Conservation (phyloP, 2,329 filamentous ascomycete genomes). For the Colletotrichum siamense region DNA sequence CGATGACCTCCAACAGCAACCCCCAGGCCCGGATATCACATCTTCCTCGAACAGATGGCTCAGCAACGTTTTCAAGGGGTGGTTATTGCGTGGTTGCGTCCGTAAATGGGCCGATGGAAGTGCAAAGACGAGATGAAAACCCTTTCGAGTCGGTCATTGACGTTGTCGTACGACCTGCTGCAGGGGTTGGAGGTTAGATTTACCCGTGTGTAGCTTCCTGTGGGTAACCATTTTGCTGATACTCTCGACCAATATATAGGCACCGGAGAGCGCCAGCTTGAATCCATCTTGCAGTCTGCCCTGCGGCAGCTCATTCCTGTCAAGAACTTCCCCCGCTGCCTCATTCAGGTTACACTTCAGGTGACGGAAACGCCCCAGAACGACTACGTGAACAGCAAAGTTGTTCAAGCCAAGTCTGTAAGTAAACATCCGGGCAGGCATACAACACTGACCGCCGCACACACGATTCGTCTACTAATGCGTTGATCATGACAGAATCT, state of each 20-base stretch:
- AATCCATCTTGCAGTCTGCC: conserved; percentile 75
- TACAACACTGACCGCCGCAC: background rate
- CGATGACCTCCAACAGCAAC: conserved; percentile 32
- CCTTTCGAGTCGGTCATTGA: conserved; percentile 91
- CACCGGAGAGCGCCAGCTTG: conserved; percentile 81
- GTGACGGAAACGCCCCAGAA: conserved; percentile 73
- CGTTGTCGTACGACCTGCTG: conserved; percentile 85
- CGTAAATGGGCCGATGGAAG: conserved; percentile 93
- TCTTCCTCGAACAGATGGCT: conserved; percentile 78
- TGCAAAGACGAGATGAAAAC: conserved; percentile 85
- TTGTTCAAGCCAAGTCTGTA: conserved; percentile 66
- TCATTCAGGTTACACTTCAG: conserved; percentile 85
- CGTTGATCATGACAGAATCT: conserved; percentile 64
- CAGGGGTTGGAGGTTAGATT: conserved; percentile 77
- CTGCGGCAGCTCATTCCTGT: conserved; percentile 77
- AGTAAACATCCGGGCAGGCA: conserved; percentile 27
- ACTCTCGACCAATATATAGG: conserved; percentile 47
- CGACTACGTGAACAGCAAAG: conserved; percentile 65
- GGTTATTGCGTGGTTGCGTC: conserved; percentile 84
- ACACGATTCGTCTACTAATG: conserved; percentile 2
- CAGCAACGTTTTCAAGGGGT: conserved; percentile 75
- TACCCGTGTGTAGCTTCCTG: background rate
- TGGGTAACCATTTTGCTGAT: conserved; percentile 8
- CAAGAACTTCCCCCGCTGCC: conserved; percentile 75
- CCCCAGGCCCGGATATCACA: conserved; percentile 61